phyloP scores from a whole-genome alignment of 2,329 filamentous ascomycete species.

The Zarea fungicola region DNA sequence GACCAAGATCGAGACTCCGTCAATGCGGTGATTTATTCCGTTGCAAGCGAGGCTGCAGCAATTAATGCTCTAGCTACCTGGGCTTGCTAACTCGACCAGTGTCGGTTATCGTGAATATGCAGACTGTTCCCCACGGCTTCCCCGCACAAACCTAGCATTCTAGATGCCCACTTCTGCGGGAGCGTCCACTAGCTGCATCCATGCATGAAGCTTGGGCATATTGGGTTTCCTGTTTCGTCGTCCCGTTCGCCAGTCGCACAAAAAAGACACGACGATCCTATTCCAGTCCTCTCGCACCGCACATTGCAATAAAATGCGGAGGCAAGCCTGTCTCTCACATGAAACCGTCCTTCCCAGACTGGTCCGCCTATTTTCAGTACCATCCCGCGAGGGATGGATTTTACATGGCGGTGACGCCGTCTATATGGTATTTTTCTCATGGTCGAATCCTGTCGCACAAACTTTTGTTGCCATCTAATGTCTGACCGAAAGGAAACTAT shows the following conservation, averaged over 20 bases:
- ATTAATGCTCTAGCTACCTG: not conserved
- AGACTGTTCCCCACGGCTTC: not conserved
- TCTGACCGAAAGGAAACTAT: not conserved
- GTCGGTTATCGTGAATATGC: not conserved
- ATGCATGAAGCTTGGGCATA: constrained; percentile 7
- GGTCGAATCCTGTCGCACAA: constrained; percentile 4
- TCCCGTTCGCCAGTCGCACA: constrained; percentile 4
- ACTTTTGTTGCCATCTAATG: constrained; percentile 5
- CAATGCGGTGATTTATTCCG: not conserved
- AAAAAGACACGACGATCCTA: not conserved
- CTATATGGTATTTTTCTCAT: constrained; percentile 10
- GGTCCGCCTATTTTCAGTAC: constrained; percentile 11
- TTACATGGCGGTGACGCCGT: constrained; percentile 13
- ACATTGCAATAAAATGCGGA: not conserved
- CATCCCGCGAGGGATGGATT: constrained; percentile 15
- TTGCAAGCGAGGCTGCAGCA: constrained; percentile 1
- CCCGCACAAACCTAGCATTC: constrained; percentile 7
- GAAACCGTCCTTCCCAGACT: constrained; percentile 3
- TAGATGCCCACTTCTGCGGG: constrained; percentile 11
- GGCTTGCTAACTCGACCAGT: not conserved
- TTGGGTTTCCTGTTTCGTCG: constrained; percentile 2
- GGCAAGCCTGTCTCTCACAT: constrained; percentile 1
- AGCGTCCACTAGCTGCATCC: constrained; percentile 7
- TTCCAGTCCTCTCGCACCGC: not conserved
- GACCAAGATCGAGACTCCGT: constrained; percentile 1